These are phyloP conservation scores for Boechera divaricarpa DNA, from an alignment of 345 rosid species.

Conservation along the genomic window DNA sequence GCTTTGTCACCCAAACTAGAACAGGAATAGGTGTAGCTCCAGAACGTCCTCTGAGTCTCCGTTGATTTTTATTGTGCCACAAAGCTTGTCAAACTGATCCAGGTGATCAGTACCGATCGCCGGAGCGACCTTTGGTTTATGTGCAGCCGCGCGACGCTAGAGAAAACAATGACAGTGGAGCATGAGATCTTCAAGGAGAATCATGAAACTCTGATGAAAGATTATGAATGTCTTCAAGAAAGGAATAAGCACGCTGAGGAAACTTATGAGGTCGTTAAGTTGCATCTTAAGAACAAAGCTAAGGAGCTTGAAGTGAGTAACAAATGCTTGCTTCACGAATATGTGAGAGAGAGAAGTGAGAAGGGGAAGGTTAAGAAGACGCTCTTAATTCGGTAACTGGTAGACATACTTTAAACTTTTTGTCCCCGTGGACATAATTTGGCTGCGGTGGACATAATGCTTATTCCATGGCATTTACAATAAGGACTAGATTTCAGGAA, in stretches of 20 bases:
- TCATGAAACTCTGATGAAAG: not conserved
- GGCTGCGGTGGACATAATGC: too few species aligned
- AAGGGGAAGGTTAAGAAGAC: not conserved
- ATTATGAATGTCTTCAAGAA: not conserved
- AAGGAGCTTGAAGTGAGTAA: not conserved
- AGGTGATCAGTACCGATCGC: too few species aligned
- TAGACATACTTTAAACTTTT: too few species aligned
- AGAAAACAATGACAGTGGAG: not conserved
- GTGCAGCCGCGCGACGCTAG: too few species aligned
- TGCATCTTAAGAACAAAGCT: not conserved
- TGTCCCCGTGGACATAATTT: too few species aligned
- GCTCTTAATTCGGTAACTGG: too few species aligned
- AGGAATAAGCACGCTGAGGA: slow-evolving; percentile 3
- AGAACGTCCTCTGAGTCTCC: too few species aligned
- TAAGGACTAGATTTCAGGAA: not conserved
- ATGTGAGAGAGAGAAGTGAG: slow-evolving; percentile 2
- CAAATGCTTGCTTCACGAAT: not conserved
- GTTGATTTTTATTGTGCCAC: too few species aligned
- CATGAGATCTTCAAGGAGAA: slow-evolving; percentile 29
- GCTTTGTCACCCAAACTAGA: too few species aligned
- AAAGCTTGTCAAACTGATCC: too few species aligned
- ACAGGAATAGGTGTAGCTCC: too few species aligned
- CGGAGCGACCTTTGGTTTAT: too few species aligned
- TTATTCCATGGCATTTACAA: slow-evolving; percentile 4
- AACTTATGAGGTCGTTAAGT: not conserved